Evolutionary conservation across 768 basidiomycete genomes (phyloP).

Genomic region (Tulasnella sp.): DNA sequence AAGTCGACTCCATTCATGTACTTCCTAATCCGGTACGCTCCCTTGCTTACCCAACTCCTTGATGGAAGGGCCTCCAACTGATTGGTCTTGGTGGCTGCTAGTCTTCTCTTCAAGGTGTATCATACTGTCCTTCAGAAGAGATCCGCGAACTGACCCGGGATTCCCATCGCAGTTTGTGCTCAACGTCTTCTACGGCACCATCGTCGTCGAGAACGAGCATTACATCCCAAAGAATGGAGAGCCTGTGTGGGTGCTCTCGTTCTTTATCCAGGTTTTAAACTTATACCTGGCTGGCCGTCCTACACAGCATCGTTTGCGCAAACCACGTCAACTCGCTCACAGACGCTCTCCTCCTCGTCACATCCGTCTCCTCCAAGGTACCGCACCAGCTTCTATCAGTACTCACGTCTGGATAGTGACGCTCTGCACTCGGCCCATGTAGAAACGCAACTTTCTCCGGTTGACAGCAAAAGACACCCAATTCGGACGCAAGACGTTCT

Average conservation of each 20-base stretch:
- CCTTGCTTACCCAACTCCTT: not conserved
- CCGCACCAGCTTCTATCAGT: slow-evolving; percentile 12
- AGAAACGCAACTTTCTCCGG: slow-evolving; percentile 70
- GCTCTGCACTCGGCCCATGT: slow-evolving; percentile 8
- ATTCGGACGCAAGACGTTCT: slow-evolving; percentile 73
- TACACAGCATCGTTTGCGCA: slow-evolving; percentile 60
- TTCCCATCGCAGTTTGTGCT: slow-evolving; percentile 46
- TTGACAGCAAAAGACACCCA: slow-evolving; percentile 82
- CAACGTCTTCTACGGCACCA: slow-evolving; percentile 83
- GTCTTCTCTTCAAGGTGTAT: slow-evolving; percentile 23
- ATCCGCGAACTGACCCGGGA: not conserved
- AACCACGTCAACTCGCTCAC: slow-evolving; percentile 83
- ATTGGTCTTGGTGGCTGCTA: not conserved
- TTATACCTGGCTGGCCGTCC: not conserved
- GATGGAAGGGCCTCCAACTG: not conserved
- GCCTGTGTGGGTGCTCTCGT: slow-evolving; percentile 49
- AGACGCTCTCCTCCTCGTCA: slow-evolving; percentile 73
- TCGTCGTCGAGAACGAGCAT: slow-evolving; percentile 70
- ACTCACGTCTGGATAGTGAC: not conserved
- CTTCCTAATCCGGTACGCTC: slow-evolving; percentile 35
- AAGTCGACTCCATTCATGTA: slow-evolving; percentile 53
- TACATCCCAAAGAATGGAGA: slow-evolving; percentile 58
- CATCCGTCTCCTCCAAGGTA: slow-evolving; percentile 60
- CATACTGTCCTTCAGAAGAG: not conserved
- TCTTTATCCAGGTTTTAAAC: not conserved